phyloP scores from a whole-genome alignment of 1,139 yeast genomes.

The Sugiyamaella novakii region DNA sequence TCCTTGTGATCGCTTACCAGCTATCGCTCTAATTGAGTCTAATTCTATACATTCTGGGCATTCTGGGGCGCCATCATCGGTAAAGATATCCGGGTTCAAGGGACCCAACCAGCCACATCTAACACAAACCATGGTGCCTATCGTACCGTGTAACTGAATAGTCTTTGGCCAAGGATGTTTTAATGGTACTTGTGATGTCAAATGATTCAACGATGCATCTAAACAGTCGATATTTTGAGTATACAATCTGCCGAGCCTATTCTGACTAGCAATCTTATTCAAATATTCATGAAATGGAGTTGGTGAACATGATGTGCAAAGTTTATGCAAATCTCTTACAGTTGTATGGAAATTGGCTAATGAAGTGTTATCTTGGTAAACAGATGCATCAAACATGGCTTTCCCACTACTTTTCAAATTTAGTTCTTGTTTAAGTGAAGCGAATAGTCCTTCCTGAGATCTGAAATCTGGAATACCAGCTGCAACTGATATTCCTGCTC shows the following conservation, averaged over 20 bases:
- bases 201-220: constrained; percentile 48
- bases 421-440: constrained; percentile 53
- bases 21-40: constrained; percentile 52
- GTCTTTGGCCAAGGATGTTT: constrained; percentile 52
- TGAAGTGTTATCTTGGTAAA: constrained; percentile 67
- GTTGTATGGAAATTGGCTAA: constrained; percentile 70
- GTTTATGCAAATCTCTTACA: constrained; percentile 61
- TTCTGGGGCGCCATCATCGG: constrained; percentile 46
- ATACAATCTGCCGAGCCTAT: constrained; percentile 68
- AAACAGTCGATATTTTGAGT: constrained; percentile 51
- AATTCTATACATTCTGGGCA: constrained; percentile 61
- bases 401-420: constrained; percentile 58
- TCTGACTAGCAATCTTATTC: constrained; percentile 59
- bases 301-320: constrained; percentile 63
- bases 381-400: constrained; percentile 76
- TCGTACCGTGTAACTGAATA: constrained; percentile 80
- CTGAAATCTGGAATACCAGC: constrained; percentile 92
- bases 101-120: constrained; percentile 60
- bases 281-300: constrained; percentile 73
- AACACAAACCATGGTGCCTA: constrained; percentile 71
- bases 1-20: constrained; percentile 75
- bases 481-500: constrained; percentile 88
- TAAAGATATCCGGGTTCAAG: constrained; percentile 48
- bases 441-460: constrained; percentile 73
- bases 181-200: constrained; percentile 54